phyloP scores from a whole-genome alignment of 2,329 filamentous ascomycete species.

The Drechslerella stenobrocha region DNA sequence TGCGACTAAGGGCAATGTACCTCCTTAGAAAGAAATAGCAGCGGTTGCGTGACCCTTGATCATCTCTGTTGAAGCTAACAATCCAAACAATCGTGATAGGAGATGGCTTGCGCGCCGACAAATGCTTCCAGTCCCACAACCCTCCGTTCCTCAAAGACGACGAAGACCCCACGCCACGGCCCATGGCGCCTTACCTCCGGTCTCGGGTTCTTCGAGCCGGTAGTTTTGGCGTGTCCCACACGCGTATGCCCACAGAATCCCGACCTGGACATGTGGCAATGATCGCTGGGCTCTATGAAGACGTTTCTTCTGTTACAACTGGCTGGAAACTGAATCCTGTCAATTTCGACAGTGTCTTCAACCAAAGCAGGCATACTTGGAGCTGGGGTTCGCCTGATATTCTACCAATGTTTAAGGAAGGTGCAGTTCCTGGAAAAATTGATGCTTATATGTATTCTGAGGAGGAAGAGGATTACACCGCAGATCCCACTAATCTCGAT shows the following conservation, averaged over 20 bases:
- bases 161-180: constrained; percentile 64
- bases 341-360: constrained; percentile 98
- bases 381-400: constrained; percentile 99
- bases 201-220: constrained; percentile 84
- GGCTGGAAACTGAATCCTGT: constrained; percentile 99
- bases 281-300: constrained; percentile 94
- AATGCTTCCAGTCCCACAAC: constrained; percentile 90
- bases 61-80: constrained; percentile 38
- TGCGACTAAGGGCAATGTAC: constrained; percentile 16
- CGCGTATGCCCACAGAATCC: constrained; percentile 93
- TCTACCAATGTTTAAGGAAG: constrained; percentile 91
- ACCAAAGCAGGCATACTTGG: constrained; percentile 94
- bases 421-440: constrained; percentile 82
- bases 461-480: constrained; percentile 87
- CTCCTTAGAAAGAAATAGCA: neutral
- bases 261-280: constrained; percentile 93
- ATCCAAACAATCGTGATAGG: constrained; percentile 60
- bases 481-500: constrained; percentile 78
- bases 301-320: constrained; percentile 94
- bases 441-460: constrained; percentile 82
- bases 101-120: constrained; percentile 93
- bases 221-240: constrained; percentile 97
- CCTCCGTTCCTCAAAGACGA: constrained; percentile 70
- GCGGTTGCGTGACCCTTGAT: constrained; percentile 3
- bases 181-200: constrained; percentile 86